Conservation (phyloP, 371 early-diverging fungal genomes). For the Basidiobolus meristosporus region DNA sequence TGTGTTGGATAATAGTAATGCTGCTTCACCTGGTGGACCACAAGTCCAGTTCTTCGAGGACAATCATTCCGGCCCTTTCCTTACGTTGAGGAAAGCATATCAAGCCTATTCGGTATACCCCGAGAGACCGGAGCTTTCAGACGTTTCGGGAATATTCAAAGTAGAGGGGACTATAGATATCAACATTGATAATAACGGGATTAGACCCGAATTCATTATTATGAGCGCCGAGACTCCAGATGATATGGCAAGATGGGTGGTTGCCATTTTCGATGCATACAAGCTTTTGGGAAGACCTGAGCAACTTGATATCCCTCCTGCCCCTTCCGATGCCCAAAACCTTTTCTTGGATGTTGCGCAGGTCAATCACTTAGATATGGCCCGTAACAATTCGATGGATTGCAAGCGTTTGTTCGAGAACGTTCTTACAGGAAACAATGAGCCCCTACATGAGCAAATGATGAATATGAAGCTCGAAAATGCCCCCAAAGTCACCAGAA, state of each 20-base stretch:
- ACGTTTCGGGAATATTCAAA: constrained; percentile 18
- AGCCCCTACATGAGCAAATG: too few species aligned
- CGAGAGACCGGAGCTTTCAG: constrained; percentile 18
- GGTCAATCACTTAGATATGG: too few species aligned
- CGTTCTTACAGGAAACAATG: too few species aligned
- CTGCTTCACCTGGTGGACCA: too few species aligned
- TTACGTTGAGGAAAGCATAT: constrained; percentile 22
- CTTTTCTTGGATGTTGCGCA: constrained; percentile 1
- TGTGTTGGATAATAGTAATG: constrained; percentile 22
- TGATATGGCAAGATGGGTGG: constrained; percentile 17
- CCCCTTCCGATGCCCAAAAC: neutral
- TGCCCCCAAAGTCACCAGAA: too few species aligned
- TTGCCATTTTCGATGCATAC: constrained; percentile 20
- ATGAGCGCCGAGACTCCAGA: constrained; percentile 18
- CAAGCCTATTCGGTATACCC: constrained; percentile 61
- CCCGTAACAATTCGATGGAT: too few species aligned
- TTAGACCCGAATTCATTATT: constrained; percentile 11
- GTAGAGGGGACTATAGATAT: constrained; percentile 12
- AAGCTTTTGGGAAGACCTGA: constrained; percentile 21
- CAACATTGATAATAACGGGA: neutral
- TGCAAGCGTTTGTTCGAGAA: too few species aligned
- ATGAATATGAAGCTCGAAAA: too few species aligned
- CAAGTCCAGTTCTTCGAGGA: constrained; percentile 25
- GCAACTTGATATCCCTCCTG: neutral
- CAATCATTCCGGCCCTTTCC: constrained; percentile 28